Base-by-base conservation (phyloP, 768 basidiomycete genomes). In the Amanita brunnescens region DNA sequence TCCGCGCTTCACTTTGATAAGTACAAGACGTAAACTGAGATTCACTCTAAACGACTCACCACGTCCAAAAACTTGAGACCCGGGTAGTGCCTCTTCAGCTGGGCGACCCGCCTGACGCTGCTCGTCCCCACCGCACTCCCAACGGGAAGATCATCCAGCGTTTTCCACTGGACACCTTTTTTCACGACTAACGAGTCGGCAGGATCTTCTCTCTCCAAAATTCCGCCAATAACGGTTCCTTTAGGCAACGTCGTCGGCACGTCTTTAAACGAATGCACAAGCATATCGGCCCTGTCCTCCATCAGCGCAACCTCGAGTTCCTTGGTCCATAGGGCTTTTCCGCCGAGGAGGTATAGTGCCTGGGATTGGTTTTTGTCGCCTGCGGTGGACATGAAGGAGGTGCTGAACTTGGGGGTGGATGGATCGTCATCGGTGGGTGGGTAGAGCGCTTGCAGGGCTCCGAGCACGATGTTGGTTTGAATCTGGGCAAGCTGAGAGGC, bases 101-200 rank as follows among this genome's bases (percentile, higher is more conserved):
- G 94, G 6, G 96, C 95, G 24, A 95, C 84, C 53, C 96, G 71
- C 46, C 96, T 77, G 29, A 99, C 91, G 66, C 90, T 93, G 59
- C 91, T 91, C 39, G 96, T 97, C 12, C 96, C 96, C n/a, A 99
- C 81, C 6, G 94, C 86, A 58, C 84, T 87, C 8, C 92, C 93
- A 10, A 77, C 77, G 1, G 95, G 93, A 37, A 98, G 62, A 29
- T 97, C 94, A 29, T 83, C 84, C 43, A 99, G 67, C 1, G 63
- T 75, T 63, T 76, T 87, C 76, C 85, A 94, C 5, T 54, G 53
- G 48, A 67, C 62, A 3, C 87, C 93, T 47, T 77, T 68, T 70
- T 87, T 91, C 49, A 95, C 83, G 32, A 98, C 88, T 49, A 99
- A 64, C 45, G 85, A 85, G 61, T 99, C 96, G 49, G 85, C 80